phyloP scores from a whole-genome alignment of 768 basidiomycete genomes.

The Gloeostereum incarnatum region DNA sequence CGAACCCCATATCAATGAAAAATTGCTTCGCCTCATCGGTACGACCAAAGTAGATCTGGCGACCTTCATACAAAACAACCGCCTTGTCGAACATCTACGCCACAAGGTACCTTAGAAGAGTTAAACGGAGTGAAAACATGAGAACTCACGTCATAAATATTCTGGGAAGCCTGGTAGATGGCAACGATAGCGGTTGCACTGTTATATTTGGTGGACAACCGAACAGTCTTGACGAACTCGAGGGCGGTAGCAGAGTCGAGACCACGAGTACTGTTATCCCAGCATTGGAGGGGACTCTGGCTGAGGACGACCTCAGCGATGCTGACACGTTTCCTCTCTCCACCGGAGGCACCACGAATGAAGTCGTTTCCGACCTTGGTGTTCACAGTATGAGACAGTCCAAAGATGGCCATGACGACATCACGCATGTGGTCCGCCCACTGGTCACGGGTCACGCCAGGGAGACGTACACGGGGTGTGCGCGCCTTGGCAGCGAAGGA shows the following conservation, averaged over 20 bases:
- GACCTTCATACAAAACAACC: constrained; percentile 32
- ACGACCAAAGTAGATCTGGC: constrained; percentile 37
- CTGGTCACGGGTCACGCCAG: constrained; percentile 18
- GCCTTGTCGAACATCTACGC: constrained; percentile 31
- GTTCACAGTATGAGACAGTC: constrained; percentile 45
- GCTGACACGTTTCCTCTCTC: constrained; percentile 51
- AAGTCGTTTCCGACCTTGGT: constrained; percentile 59
- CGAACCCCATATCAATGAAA: constrained; percentile 35
- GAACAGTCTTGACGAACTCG: constrained; percentile 33
- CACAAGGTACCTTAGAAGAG: background rate
- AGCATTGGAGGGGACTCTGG: constrained; percentile 28
- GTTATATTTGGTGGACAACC: constrained; percentile 27
- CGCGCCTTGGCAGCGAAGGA: constrained; percentile 43
- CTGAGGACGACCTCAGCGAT: constrained; percentile 39
- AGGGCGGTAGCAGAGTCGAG: constrained; percentile 22
- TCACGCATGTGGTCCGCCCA: constrained; percentile 26
- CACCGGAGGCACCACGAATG: constrained; percentile 44
- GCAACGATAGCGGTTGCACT: constrained; percentile 30
- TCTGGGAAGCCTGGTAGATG: constrained; percentile 32
- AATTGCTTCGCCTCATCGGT: constrained; percentile 27
- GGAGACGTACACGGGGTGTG: constrained; percentile 23
- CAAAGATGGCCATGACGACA: constrained; percentile 43
- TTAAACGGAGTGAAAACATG: background rate
- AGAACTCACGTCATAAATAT: constrained; percentile 22
- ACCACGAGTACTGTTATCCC: constrained; percentile 30